These are phyloP conservation scores for Barnettozyma sucrosica DNA, from an alignment of 805 yeast species.

Conservation along the genomic window DNA sequence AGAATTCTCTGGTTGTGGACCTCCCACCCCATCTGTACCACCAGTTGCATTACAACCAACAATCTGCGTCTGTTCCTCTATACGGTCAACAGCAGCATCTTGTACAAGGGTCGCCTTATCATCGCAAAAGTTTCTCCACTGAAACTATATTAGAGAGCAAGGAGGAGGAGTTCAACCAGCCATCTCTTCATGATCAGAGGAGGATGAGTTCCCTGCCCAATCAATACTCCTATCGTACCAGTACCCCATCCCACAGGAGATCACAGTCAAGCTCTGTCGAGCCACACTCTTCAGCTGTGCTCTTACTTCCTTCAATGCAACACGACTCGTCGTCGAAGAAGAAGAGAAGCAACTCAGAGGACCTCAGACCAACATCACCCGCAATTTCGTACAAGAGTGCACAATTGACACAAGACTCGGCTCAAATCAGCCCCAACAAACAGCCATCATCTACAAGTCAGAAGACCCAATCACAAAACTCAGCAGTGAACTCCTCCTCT, in stretches of 20 bases:
- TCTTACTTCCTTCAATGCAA: conserved; percentile 20
- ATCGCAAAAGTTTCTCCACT: conserved; percentile 13
- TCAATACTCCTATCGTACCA: conserved; percentile 7
- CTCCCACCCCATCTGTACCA: conserved; percentile 25
- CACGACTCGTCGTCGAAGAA: conserved; percentile 3
- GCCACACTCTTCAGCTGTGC: conserved; percentile 22
- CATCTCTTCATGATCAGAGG: conserved; percentile 6
- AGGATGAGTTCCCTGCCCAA: conserved; percentile 18
- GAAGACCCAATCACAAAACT: not conserved
- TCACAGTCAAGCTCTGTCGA: conserved; percentile 23
- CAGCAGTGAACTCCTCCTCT: not conserved
- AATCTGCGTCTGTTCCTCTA: too few relatives aligned
- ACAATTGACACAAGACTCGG: not conserved
- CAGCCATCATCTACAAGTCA: not conserved
- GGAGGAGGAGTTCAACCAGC: conserved; percentile 18
- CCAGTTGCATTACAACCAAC: not conserved
- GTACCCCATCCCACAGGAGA: conserved; percentile 18
- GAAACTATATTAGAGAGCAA: conserved; percentile 23
- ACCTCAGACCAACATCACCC: not conserved
- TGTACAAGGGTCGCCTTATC: not conserved
- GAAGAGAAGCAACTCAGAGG: conserved; percentile 1
- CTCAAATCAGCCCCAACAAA: not conserved
- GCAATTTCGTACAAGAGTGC: not conserved
- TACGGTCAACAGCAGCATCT: conserved; percentile 1
- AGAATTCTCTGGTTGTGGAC: conserved; percentile 60